These are phyloP conservation scores for Prunus persica DNA, from an alignment of 306 rosid genomes.

Conservation along the genomic window DNA sequence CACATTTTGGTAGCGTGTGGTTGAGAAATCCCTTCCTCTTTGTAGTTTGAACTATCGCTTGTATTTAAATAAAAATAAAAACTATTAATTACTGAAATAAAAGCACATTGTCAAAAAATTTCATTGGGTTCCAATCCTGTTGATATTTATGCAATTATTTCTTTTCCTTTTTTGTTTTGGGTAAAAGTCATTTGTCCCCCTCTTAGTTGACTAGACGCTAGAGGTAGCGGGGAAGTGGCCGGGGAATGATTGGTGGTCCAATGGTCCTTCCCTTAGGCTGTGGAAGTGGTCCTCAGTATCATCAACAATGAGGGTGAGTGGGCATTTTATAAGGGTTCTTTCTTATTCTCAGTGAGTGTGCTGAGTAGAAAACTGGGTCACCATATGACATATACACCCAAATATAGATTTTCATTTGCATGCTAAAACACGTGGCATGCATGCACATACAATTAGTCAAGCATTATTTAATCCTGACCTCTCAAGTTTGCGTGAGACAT, in stretches of 20 bases:
- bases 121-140: too few relatives aligned
- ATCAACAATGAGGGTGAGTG: background rate
- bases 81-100: too few relatives aligned
- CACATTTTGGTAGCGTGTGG: too few relatives aligned
- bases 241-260: conserved; percentile 34
- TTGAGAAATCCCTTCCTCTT: accelerated
- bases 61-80: too few relatives aligned
- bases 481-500: background rate
- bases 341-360: background rate
- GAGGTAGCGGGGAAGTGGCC: background rate
- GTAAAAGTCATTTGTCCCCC: background rate
- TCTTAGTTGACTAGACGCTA: conserved; percentile 15
- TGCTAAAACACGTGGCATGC: conserved; percentile 41
- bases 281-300: conserved; percentile 57
- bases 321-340: background rate
- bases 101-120: too few relatives aligned
- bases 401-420: background rate
- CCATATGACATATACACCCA: background rate
- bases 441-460: conserved; percentile 15
- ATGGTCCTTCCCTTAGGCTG: conserved; percentile 38
- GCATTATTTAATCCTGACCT: background rate
- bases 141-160: too few relatives aligned
- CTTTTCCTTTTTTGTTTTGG: too few relatives aligned
- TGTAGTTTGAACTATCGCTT: too few relatives aligned
- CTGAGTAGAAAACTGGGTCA: background rate